Percentiles rank a stretch among this genome's conserved stretches.
These are phyloP conservation scores for Collybia mongolica DNA, from an alignment of 768 basidiomycete species.

Conservation along the genomic window DNA sequence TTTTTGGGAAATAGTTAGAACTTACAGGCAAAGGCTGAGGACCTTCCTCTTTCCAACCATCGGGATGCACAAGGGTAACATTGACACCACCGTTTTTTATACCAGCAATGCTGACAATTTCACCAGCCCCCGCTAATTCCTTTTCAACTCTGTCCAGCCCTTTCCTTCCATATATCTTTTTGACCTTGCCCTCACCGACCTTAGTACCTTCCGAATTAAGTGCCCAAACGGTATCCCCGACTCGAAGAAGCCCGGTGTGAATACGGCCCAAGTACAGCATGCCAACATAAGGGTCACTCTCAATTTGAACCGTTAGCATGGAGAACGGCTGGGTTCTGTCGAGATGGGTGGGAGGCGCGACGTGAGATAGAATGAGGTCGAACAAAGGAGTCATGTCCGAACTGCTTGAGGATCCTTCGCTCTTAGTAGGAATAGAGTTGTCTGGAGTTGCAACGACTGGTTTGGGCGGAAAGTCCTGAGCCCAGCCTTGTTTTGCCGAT, in stretches of 20 bases:
- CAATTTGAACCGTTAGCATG: conserved; percentile 53
- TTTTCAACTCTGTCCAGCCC: conserved; percentile 44
- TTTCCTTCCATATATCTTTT: conserved; percentile 37
- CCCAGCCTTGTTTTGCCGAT: conserved; percentile 52
- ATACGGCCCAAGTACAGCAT: conserved; percentile 47
- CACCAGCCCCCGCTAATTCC: conserved; percentile 43
- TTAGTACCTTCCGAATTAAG: conserved; percentile 41
- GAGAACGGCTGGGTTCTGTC: conserved; percentile 39
- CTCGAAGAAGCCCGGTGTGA: conserved; percentile 35
- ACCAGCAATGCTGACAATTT: conserved; percentile 49
- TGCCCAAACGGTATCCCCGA: conserved; percentile 39
- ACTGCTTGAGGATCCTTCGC: not conserved
- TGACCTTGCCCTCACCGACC: conserved; percentile 49
- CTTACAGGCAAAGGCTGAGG: conserved; percentile 37
- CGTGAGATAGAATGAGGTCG: conserved; percentile 44
- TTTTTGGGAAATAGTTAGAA: not conserved
- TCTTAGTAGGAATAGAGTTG: conserved; percentile 1
- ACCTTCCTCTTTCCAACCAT: conserved; percentile 41
- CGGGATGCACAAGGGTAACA: conserved; percentile 40
- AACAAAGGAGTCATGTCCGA: conserved; percentile 43
- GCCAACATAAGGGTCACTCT: conserved; percentile 50
- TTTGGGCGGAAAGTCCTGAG: conserved; percentile 25
- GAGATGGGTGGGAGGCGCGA: conserved; percentile 38
- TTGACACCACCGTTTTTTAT: conserved; percentile 48
- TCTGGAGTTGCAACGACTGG: conserved; percentile 10